Base-by-base conservation (phyloP, 345 rosid genomes). In the Bretschneidera sinensis region DNA sequence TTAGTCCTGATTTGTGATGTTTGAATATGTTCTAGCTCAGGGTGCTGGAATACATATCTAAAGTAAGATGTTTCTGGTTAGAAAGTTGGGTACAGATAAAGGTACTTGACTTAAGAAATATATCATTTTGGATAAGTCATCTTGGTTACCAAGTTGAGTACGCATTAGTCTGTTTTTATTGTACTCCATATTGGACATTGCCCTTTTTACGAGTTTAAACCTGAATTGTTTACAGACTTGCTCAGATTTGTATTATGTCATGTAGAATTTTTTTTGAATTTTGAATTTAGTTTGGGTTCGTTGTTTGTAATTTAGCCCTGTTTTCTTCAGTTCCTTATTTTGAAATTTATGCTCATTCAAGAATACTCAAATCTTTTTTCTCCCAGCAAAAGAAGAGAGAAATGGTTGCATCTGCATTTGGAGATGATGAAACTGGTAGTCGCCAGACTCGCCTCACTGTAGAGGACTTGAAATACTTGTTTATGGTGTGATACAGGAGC, bases 341-440 rank as follows among this genome's bases (percentile, higher is more conserved):
- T 16, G 16, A 43, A 20, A 19, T 16, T 34, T 45, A 31, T 24
- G 53, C 23, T 34, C 11, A 35, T 21, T n/a, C 18, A 48, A 48
- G 49, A 51, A 33, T 21, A 9, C 5, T 51, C 59, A 2, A 28
- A 2, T 16, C 15, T 35, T 59, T 25, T 39, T 5, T 35, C 25
- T 43, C 67, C 63, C 90, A 92, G 97, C 80, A 78, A 89, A 87
- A 89, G 85, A 92, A 92, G 83, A 85, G 96, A 75, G 82, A 64
- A 78, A 87, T 94, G 97, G 96, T 90, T 24, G 85, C 97, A 15
- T 88, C 95, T 57, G 99, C 97, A 31, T 87, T 94, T 53, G 99
- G 96, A 60, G 99, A 94, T 75, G 98, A 92, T 62, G 91, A 88
- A 68, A 76, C 60, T 0, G 95, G 84, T 21, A 73, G 89, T 70